phyloP scores from a whole-genome alignment of 108 stramenopile genomes.

The Stephanodiscus minutulus region DNA sequence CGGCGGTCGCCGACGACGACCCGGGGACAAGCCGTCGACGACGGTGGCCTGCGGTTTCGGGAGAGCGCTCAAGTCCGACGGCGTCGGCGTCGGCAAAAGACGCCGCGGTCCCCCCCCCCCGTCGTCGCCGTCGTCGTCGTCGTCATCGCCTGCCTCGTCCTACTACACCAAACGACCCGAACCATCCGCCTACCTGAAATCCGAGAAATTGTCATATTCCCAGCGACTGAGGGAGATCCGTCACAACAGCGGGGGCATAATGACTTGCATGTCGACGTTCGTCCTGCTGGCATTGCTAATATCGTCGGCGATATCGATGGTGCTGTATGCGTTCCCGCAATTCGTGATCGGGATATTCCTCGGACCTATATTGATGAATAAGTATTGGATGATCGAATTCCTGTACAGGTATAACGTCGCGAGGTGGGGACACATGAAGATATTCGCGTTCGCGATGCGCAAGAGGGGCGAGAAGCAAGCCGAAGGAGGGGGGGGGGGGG shows the following conservation, averaged over 20 bases:
- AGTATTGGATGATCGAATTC: slow-evolving; percentile 74
- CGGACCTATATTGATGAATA: slow-evolving; percentile 55
- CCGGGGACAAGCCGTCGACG: too few species aligned
- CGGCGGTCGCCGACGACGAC: too few species aligned
- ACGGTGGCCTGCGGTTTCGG: too few species aligned
- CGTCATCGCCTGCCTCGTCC: neutral
- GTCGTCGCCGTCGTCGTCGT: neutral
- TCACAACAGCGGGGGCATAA: slow-evolving; percentile 73
- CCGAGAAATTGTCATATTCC: neutral
- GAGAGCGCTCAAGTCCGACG: too few species aligned
- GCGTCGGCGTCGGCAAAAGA: too few species aligned
- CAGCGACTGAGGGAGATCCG: slow-evolving; percentile 62
- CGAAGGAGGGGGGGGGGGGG: neutral
- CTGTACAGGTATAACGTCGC: slow-evolving; percentile 67
- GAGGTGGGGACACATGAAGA: slow-evolving; percentile 68
- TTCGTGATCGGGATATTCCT: slow-evolving; percentile 69
- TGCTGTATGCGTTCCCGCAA: slow-evolving; percentile 54
- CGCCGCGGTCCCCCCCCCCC: neutral
- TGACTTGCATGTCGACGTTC: slow-evolving; percentile 61
- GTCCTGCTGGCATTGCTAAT: slow-evolving; percentile 53
- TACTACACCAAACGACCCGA: neutral
- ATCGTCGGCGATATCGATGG: slow-evolving; percentile 47
- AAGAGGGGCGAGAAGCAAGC: slow-evolving; percentile 6
- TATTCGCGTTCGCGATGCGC: slow-evolving; percentile 19
- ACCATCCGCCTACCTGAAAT: neutral